Evolutionary conservation across 2,329 filamentous ascomycete genomes (phyloP).

Genomic region (Phyllosticta citriasiana): DNA sequence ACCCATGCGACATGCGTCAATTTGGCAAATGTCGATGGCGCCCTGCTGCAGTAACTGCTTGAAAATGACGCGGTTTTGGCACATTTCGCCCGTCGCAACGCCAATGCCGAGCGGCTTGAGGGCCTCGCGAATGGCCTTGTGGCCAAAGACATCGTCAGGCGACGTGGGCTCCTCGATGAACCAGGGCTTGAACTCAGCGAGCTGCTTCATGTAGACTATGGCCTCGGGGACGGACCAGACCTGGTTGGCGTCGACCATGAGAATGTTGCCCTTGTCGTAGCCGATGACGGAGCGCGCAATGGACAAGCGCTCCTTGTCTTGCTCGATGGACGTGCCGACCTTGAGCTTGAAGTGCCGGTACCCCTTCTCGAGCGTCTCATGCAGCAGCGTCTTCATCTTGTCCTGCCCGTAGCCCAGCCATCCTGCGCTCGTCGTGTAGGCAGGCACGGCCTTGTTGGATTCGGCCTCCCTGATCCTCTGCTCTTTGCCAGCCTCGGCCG

Average conservation of each 20-base stretch:
- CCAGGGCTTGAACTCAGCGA: constrained; percentile 78
- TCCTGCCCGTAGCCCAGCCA: constrained; percentile 89
- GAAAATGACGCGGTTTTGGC: constrained; percentile 88
- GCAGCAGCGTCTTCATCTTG: constrained; percentile 67
- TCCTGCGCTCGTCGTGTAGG: constrained; percentile 82
- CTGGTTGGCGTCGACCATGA: constrained; percentile 94
- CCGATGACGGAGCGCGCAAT: constrained; percentile 75
- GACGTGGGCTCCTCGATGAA: constrained; percentile 93
- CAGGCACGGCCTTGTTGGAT: constrained; percentile 65
- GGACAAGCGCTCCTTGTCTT: constrained; percentile 58
- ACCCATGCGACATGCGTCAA: constrained; percentile 81
- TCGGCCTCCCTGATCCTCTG: constrained; percentile 65
- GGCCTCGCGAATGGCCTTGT: constrained; percentile 74
- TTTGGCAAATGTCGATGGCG: constrained; percentile 80
- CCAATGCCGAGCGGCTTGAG: constrained; percentile 66
- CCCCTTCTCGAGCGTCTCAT: constrained; percentile 64
- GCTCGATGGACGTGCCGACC: constrained; percentile 63
- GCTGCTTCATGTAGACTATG: constrained; percentile 73
- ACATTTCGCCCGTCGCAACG: constrained; percentile 90
- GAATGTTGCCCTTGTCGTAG: constrained; percentile 69
- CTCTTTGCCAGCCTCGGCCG: constrained; percentile 57
- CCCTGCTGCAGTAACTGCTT: constrained; percentile 76
- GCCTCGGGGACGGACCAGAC: constrained; percentile 86
- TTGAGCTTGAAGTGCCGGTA: constrained; percentile 89
- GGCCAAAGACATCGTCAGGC: constrained; percentile 80